These are phyloP conservation scores for Akanthomyces muscarius DNA, from an alignment of 2,329 filamentous ascomycete species.

Conservation along the genomic window DNA sequence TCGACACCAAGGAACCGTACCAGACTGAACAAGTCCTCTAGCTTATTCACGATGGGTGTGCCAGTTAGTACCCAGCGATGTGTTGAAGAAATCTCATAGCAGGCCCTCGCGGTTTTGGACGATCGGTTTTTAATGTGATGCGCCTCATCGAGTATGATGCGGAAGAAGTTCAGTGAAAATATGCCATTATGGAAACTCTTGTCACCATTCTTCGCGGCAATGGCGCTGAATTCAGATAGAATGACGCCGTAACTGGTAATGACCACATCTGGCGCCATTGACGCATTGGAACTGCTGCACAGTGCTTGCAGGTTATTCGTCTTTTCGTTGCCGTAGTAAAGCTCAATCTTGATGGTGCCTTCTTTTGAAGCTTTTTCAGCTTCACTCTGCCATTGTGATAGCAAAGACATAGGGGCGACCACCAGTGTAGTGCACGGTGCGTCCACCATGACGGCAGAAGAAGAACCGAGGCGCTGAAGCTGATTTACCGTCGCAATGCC, in stretches of 20 bases:
- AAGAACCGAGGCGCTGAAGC: constrained; percentile 58
- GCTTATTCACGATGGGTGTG: constrained; percentile 91
- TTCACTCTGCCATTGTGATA: constrained; percentile 97
- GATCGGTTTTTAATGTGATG: constrained; percentile 88
- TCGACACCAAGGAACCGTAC: constrained; percentile 91
- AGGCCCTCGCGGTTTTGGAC: constrained; percentile 92
- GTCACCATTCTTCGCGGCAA: constrained; percentile 63
- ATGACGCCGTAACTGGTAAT: constrained; percentile 94
- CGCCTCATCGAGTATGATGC: constrained; percentile 91
- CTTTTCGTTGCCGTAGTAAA: constrained; percentile 93
- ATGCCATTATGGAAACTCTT: constrained; percentile 65
- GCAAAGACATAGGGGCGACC: constrained; percentile 91
- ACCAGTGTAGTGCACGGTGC: constrained; percentile 91
- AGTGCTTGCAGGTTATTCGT: constrained; percentile 70
- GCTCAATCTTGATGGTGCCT: constrained; percentile 75
- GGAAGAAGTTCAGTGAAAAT: constrained; percentile 92
- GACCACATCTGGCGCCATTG: constrained; percentile 78
- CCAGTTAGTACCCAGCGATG: constrained; percentile 94
- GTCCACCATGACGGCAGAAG: constrained; percentile 52
- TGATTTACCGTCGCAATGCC: constrained; percentile 48
- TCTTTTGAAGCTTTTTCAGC: constrained; percentile 83
- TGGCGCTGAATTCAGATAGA: constrained; percentile 76
- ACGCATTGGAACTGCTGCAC: constrained; percentile 70
- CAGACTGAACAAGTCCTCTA: constrained; percentile 91
- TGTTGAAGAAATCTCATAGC: constrained; percentile 79